phyloP scores from a whole-genome alignment of 2,329 filamentous ascomycete species.

The Diplodia intermedia region DNA sequence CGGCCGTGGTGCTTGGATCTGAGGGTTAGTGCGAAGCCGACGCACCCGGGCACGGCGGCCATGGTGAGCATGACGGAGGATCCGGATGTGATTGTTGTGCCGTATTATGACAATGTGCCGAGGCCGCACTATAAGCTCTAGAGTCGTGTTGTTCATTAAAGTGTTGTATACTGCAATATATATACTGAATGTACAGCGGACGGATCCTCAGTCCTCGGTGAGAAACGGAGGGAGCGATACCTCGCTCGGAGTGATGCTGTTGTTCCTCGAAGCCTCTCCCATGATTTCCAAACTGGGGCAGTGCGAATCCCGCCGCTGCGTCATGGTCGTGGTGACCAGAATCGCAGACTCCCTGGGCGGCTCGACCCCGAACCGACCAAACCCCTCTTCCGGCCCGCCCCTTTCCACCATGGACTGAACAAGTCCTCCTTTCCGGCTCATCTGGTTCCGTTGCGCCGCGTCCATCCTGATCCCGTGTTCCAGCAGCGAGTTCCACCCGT shows the following conservation, averaged over 20 bases:
- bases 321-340: conserved; percentile 7
- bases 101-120: conserved; percentile 58
- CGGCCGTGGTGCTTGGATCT: conserved; percentile 50
- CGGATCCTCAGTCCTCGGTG: not conserved
- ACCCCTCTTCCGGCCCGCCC: not conserved
- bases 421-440: not conserved
- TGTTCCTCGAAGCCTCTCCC: not conserved
- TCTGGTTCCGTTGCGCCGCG: not conserved
- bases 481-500: not conserved
- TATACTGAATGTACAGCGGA: not conserved
- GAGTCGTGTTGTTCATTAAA: not conserved
- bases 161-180: not conserved
- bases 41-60: conserved; percentile 45
- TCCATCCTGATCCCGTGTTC: not conserved
- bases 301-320: conserved; percentile 12
- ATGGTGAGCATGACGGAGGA: conserved; percentile 56
- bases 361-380: not conserved
- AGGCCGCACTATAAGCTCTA: conserved; percentile 41
- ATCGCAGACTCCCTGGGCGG: not conserved
- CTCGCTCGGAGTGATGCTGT: conserved; percentile 12
- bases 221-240: not conserved
- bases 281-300: not conserved
- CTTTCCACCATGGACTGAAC: conserved; percentile 9
- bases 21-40: conserved; percentile 50
- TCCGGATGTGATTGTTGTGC: conserved; percentile 55